phyloP scores from a whole-genome alignment of 2,329 filamentous ascomycete species.

The Stagonosporopsis cucurbitacearum region DNA sequence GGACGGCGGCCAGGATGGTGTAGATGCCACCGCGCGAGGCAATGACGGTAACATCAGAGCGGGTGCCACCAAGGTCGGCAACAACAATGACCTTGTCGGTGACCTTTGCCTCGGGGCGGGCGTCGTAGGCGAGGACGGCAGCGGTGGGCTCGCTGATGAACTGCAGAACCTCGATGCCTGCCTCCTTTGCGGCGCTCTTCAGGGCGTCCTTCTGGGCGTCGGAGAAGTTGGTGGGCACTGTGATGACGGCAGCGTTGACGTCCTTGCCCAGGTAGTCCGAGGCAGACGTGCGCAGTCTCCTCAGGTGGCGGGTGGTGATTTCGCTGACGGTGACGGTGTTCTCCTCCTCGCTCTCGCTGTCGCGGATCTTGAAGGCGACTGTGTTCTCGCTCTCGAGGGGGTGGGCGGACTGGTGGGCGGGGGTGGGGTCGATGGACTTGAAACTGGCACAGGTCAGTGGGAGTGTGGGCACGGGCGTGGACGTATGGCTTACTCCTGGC shows the following conservation, averaged over 20 bases:
- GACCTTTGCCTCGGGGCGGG: constrained; percentile 73
- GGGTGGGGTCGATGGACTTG: constrained; percentile 94
- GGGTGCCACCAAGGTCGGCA: constrained; percentile 88
- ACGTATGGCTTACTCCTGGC: constrained; percentile 74
- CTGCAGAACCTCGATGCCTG: constrained; percentile 88
- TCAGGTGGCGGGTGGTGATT: constrained; percentile 82
- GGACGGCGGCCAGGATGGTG: constrained; percentile 88
- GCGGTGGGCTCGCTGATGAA: constrained; percentile 91
- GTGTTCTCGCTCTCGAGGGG: constrained; percentile 75
- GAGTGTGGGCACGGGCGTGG: background rate
- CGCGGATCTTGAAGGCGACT: constrained; percentile 83
- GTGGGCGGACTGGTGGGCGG: constrained; percentile 92
- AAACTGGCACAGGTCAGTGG: constrained; percentile 61
- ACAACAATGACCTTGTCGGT: constrained; percentile 91
- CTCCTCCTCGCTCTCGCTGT: constrained; percentile 62
- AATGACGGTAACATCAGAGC: constrained; percentile 89
- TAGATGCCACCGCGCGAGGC: constrained; percentile 95
- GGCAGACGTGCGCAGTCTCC: constrained; percentile 80
- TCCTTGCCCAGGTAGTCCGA: constrained; percentile 91
- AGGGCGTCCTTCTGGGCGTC: constrained; percentile 87
- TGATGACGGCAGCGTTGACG: constrained; percentile 93
- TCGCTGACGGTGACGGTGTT: constrained; percentile 80
- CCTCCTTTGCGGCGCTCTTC: constrained; percentile 76
- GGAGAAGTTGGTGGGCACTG: constrained; percentile 90
- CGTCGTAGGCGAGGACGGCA: constrained; percentile 89